Base-by-base conservation (phyloP, 2,329 filamentous ascomycete genomes). In the Plectosphaerella sp. region DNA sequence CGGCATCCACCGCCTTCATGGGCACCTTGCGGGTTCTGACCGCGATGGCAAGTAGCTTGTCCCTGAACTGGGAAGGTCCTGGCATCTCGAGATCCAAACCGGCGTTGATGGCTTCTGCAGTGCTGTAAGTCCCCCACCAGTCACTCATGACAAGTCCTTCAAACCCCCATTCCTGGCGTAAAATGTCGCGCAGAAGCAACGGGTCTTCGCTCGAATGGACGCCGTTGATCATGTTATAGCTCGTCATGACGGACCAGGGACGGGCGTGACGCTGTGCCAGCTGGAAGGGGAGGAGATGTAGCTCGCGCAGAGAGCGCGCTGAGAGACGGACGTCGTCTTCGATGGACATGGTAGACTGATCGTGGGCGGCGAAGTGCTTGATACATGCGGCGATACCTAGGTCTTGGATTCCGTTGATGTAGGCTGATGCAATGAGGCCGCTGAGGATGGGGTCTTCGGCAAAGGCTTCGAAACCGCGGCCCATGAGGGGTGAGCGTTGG, bases 281-380 rank as follows among this genome's bases (percentile, higher is more conserved):
- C 51, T 71, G 64, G 50, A 71, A 72, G 9, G 68, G 65, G 39
- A 66, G 55, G 12, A 67, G 57, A 50, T 72, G 69, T 25, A 72
- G 64, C 49, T 56, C 80, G 36, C 80, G 74, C 54, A 84, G 66
- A 11, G 80, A 78, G 22, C 80, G 72, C 58, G 79, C 73, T 1
- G 78, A 79, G 37, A 84, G 65, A 43, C 80, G 75, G 52, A 72
- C 73, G 64, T 48, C 37, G 41, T 51, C 49, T 18, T 48, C 41
- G 18, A 49, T 42, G 5, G 39, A 50, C 35, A 24, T 43, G 5
- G 33, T 52, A 10, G 46, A 47, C 53, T 66, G 64, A 49, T 75
- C 73, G 55, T 74, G 84, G 65, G 78, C 81, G 20, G 82, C 74
- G 61, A 82, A 83, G 63, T 84, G 80, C 69, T 84, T 84, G 53